Conservation (phyloP, 352 stramenopile species). For the Phytophthora ramorum region DNA sequence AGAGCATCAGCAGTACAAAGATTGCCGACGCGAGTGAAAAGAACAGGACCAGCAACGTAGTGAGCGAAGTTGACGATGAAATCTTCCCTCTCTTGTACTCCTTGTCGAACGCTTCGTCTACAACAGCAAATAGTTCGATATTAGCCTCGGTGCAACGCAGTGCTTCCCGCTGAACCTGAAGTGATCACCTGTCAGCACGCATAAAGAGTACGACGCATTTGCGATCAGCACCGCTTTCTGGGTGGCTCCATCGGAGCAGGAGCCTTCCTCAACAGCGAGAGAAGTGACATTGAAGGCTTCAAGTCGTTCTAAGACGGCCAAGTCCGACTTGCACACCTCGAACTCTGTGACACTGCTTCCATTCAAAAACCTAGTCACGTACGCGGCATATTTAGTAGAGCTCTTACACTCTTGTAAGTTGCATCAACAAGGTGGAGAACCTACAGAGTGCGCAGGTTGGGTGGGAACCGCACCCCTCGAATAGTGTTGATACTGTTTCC, state of each 20-base stretch:
- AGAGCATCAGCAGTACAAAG: constrained; percentile 28
- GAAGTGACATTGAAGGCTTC: constrained; percentile 29
- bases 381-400: neutral
- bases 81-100: constrained; percentile 25
- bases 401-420: neutral
- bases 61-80: constrained; percentile 32
- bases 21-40: constrained; percentile 26
- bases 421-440: neutral
- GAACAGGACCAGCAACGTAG: constrained; percentile 29
- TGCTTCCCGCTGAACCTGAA: neutral
- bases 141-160: neutral
- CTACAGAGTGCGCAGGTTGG: constrained; percentile 36
- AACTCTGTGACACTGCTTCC: constrained; percentile 38
- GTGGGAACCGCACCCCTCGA: constrained; percentile 36
- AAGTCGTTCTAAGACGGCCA: constrained; percentile 34
- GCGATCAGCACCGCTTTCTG: constrained; percentile 14
- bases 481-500: constrained; percentile 35
- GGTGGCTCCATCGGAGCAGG: constrained; percentile 20
- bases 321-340: constrained; percentile 40
- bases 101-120: constrained; percentile 28
- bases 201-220: constrained; percentile 34
- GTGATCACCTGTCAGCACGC: constrained; percentile 32
- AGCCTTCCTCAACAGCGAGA: constrained; percentile 4
- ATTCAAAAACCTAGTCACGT: constrained; percentile 31
- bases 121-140: neutral